A percentile compares a stretch with the other conserved stretches of the same genome.
phyloP scores from a whole-genome alignment of 768 basidiomycete genomes.

The Phanerochaete carnosa region DNA sequence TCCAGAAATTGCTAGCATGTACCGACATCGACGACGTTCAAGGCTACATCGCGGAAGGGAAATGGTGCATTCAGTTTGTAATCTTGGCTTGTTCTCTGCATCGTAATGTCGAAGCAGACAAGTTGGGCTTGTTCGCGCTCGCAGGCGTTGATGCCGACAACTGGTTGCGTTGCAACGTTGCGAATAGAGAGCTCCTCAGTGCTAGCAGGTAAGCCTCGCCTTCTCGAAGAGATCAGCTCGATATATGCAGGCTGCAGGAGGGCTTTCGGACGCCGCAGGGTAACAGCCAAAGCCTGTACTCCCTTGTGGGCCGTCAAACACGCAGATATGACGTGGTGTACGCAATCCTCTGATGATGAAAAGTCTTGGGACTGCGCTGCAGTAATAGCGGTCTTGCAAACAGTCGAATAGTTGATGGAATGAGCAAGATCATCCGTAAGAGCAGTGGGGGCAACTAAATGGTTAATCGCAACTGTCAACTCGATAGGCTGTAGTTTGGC shows the following conservation, averaged over 20 bases:
- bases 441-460: conserved; percentile 50
- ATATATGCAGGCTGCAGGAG: conserved; percentile 48
- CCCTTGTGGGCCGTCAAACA: conserved; percentile 35
- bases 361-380: conserved; percentile 29
- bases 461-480: conserved; percentile 46
- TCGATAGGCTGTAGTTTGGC: conserved; percentile 49
- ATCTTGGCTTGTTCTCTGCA: conserved; percentile 20
- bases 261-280: conserved; percentile 45
- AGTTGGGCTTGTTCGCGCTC: conserved; percentile 66
- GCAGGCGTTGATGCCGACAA: conserved; percentile 66
- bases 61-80: conserved; percentile 19
- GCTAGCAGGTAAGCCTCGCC: conserved; percentile 8
- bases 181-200: conserved; percentile 25
- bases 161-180: conserved; percentile 46
- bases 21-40: neutral
- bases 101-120: conserved; percentile 48
- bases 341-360: conserved; percentile 44
- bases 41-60: conserved; percentile 41
- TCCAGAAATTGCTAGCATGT: neutral
- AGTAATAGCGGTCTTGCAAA: conserved; percentile 33
- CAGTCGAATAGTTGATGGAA: conserved; percentile 64
- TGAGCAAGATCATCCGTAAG: conserved; percentile 48
- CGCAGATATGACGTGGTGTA: conserved; percentile 35
- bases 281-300: conserved; percentile 38
- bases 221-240: conserved; percentile 36